Evolutionary conservation across 116 monocot species (phyloP), one percentile per base, ranked within the genome.

Genomic region (Cymodocea nodosa): DNA sequence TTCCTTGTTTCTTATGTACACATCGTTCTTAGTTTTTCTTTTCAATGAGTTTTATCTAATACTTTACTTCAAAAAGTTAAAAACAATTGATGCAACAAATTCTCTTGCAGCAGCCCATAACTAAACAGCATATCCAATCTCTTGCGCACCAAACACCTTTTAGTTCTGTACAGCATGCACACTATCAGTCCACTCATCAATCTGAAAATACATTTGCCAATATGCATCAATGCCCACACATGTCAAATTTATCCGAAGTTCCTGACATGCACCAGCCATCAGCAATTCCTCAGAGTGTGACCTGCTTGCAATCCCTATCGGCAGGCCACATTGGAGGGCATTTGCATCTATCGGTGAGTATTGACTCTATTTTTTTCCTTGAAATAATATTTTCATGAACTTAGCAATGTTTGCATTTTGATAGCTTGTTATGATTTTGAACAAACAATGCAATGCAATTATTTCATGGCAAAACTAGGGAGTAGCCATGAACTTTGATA

Each of bases 81-180:
- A 8, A 44, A 44, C 44, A 44, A 44, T 11, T 44, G 44, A 44
- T 44, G 44, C 44, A 44, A 44, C 5, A 44, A 44, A 60, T 83
- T 72, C 18, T n/a, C 65, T 68, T 50, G 25, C 70, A 80, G 59
- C 86, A 74, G 18, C 40, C 86, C 53, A 58, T 79, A 37, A 51
- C 84, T 14, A 86, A 89, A 66, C 82, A 80, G 71, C 87, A 81
- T 62, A 75, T 84, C 56, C 79, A 84, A 60, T 81, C 81, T 18
- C 65, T 76, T 14, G 56, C 83, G 35, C 79, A 80, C 30, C 84
- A 82, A 66, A 59, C 73, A 59, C 78, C 75, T 11, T 89, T 72
- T 74, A 78, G 75, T 59, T 35, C 71, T 64, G 52, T 86, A 36
- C 83, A 83, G 30, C 93, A 83, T 69, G 66, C 71, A 56, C 85